Evolutionary conservation across 169 alveolate species (phyloP).

Genomic region (Pseudocohnilembus persalinus): DNA sequence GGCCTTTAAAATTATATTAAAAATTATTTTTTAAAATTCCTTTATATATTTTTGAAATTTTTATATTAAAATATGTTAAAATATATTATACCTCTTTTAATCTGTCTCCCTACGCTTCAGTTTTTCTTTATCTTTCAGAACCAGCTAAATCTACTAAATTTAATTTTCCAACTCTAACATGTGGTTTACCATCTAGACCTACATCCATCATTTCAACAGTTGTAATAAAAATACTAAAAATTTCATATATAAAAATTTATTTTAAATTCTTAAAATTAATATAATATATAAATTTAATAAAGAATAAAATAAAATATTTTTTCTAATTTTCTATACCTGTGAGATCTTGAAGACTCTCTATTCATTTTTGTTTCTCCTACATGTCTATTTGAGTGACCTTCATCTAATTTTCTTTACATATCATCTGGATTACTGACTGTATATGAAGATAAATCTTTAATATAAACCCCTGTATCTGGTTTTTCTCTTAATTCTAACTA

Average conservation of each 20-base stretch:
- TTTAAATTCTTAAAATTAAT: too few relatives aligned
- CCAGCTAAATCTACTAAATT: conserved; percentile 87
- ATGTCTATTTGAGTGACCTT: conserved; percentile 19
- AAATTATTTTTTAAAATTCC: neutral
- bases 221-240: neutral
- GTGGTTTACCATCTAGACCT: conserved; percentile 36
- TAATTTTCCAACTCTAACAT: conserved; percentile 62
- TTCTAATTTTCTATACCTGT: neutral
- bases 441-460: conserved; percentile 58
- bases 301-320: neutral
- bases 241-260: too few relatives aligned
- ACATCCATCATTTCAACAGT: neutral
- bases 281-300: too few relatives aligned
- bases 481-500: conserved; percentile 86
- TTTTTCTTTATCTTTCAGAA: conserved; percentile 67
- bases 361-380: conserved; percentile 31
- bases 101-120: conserved; percentile 69
- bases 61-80: too few relatives aligned
- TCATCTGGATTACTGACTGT: neutral
- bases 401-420: neutral
- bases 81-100: conserved; percentile 60
- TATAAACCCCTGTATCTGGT: conserved; percentile 87
- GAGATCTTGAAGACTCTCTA: conserved; percentile 30
- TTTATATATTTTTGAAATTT: too few relatives aligned
- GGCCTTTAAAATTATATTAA: conserved; percentile 29